phyloP scores from a whole-genome alignment of 2,329 filamentous ascomycete species.

The Colletotrichum musae region DNA sequence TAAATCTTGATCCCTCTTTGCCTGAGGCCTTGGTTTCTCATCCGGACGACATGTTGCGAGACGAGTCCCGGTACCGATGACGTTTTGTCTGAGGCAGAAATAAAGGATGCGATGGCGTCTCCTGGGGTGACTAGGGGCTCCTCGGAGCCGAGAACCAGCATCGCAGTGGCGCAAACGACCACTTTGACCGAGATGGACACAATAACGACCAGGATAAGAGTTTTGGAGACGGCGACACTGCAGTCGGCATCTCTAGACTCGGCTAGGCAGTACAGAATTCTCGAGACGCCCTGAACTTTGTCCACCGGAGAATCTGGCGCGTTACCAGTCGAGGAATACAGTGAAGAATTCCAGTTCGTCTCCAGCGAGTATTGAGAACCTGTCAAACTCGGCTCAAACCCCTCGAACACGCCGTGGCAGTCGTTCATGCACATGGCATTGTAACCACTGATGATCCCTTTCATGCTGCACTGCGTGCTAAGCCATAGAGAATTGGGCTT shows the following conservation, averaged over 20 bases:
- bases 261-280: constrained; percentile 5
- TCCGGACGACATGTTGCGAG: neutral
- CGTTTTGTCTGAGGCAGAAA: neutral
- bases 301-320: too few species aligned
- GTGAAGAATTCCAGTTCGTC: neutral
- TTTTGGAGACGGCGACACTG: neutral
- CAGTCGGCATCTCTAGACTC: neutral
- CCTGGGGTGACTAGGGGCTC: constrained; percentile 4
- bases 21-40: neutral
- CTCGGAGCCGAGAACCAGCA: neutral
- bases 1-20: neutral
- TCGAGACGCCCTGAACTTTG: neutral
- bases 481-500: constrained; percentile 26
- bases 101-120: constrained; percentile 17
- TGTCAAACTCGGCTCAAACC: neutral
- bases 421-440: neutral
- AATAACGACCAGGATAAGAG: constrained; percentile 6
- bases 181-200: neutral
- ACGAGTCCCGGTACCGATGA: neutral
- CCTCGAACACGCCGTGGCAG: neutral
- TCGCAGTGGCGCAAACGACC: neutral
- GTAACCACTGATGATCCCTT: neutral
- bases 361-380: neutral
- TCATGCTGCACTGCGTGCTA: constrained; percentile 3
- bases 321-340: neutral